Evolutionary conservation across 2,329 filamentous ascomycete species (phyloP), one percentile per base, ranked within the genome.

Genomic region (Calonectria hawksworthii): DNA sequence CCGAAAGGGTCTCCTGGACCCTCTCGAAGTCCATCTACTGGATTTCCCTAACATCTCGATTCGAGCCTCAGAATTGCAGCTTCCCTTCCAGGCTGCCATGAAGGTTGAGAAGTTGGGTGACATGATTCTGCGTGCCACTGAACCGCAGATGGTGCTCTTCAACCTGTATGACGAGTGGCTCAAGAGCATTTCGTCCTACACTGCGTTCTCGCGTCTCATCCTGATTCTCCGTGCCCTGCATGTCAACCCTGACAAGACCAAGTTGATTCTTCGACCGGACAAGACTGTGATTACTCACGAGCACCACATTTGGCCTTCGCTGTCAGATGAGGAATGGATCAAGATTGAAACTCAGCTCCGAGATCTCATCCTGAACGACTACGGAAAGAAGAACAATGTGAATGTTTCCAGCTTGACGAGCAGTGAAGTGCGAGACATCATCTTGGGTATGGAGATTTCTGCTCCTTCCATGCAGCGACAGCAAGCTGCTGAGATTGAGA

Each of bases 321-420:
- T 99, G 70, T 93, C 95, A 0, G 97, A 99, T 78, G 97, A 99
- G 81, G 96, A 98, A 77, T 99, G 97, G 97, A 97, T 99, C 86
- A 98, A 98, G 91, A 95, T 99, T n/a, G 97, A 99, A 89, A 96
- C 96, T 59, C 95, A 98, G 83, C 89, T 99, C 52, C 94, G 97
- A 84, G 97, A 99, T 88, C 88, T 99, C 78, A 99, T 99, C 81
- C 84, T 99, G 79, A 98, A 99, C 80, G 97, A 99, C 84, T 99
- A 99, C 84, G 97, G 97, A 83, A 99, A 99, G 92, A 99, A 99
- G 91, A 99, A 99, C 89, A 99, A 99, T 80, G 97, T 99, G 88
- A 99, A 99, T 81, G 96, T 97, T 16, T 98, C 98, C 21, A 98
- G 96, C 84, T 90, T 99, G 86, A 99, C 97, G 1, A 98, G 93